Conservation (phyloP, 1,139 yeast species). For the Kodamaea sp. region DNA sequence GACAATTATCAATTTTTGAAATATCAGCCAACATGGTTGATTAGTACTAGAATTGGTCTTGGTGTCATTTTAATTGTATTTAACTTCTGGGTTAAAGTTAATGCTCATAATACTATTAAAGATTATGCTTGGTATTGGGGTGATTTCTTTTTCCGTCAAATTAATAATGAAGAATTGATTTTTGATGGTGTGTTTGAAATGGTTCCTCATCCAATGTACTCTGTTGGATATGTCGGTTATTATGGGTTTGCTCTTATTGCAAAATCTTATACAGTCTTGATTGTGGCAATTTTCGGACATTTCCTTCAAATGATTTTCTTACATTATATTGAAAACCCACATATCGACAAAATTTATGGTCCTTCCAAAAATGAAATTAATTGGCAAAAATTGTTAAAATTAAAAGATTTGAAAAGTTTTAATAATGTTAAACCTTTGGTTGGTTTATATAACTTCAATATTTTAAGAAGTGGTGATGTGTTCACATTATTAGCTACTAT, state of each 20-base stretch:
- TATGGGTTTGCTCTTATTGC: conserved; percentile 81
- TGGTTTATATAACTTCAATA: conserved; percentile 60
- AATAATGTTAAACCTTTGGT: conserved; percentile 55
- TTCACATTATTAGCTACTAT: conserved; percentile 48
- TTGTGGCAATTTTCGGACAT: conserved; percentile 74
- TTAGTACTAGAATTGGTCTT: conserved; percentile 33
- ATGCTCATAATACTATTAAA: conserved; percentile 85
- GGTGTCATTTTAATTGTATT: conserved; percentile 58
- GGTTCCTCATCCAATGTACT: conserved; percentile 94
- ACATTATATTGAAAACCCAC: conserved; percentile 80
- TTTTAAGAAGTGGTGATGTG: conserved; percentile 63
- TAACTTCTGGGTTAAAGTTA: conserved; percentile 83
- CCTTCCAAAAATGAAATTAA: conserved; percentile 41
- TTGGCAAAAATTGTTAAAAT: conserved; percentile 32
- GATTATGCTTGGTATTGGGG: conserved; percentile 98
- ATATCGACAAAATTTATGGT: conserved; percentile 76
- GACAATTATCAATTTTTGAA: conserved; percentile 39
- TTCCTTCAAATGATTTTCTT: conserved; percentile 75
- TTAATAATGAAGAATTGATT: conserved; percentile 66
- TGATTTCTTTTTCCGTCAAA: conserved; percentile 82
- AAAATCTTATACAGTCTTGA: conserved; percentile 68
- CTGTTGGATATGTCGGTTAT: conserved; percentile 85
- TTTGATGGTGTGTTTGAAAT: conserved; percentile 90
- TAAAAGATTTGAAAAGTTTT: conserved; percentile 43
- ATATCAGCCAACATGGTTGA: conserved; percentile 34